Evolutionary conservation across 2,329 filamentous ascomycete genomes (phyloP).

Genomic region (Alternaria infectoria): DNA sequence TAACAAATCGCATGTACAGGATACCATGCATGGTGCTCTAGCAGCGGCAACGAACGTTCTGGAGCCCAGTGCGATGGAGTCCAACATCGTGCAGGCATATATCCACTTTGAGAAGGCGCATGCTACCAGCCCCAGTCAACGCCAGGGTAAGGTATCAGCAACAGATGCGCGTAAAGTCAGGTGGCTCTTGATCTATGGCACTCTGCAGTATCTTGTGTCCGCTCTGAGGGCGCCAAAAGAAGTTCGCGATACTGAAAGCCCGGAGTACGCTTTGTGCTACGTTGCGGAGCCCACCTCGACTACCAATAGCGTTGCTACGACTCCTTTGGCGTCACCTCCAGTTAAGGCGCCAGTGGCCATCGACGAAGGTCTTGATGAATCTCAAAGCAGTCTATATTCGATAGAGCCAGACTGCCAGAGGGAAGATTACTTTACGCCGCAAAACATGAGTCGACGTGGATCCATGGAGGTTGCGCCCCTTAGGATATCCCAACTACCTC

Average conservation of each 20-base stretch:
- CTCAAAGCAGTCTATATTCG: conserved; percentile 10
- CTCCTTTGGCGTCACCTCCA: conserved; percentile 15
- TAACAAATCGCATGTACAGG: conserved; percentile 56
- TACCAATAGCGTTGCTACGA: conserved; percentile 19
- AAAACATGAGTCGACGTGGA: conserved; percentile 30
- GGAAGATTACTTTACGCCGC: conserved; percentile 47
- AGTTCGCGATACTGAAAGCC: conserved; percentile 62
- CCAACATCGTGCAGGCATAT: conserved; percentile 70
- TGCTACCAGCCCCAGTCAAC: conserved; percentile 56
- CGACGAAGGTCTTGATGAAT: conserved; percentile 19
- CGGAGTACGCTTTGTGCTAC: conserved; percentile 66
- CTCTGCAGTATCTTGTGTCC: conserved; percentile 73
- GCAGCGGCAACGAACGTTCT: conserved; percentile 56
- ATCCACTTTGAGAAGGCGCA: conserved; percentile 71
- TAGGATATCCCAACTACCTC: conserved; percentile 31
- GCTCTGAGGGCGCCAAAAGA: conserved; percentile 67
- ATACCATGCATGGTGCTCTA: conserved; percentile 61
- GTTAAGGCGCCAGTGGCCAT: conserved; percentile 21
- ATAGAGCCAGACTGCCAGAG: conserved; percentile 57
- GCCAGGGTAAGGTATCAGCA: conserved; percentile 64
- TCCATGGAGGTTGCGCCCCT: conserved; percentile 41
- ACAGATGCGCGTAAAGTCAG: conserved; percentile 76
- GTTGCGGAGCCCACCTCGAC: conserved; percentile 51
- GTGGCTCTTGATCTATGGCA: conserved; percentile 78
- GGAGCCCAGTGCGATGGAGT: conserved; percentile 46